These are phyloP conservation scores for Fraxinus velutina DNA, from an alignment of 305 asterid species.

Conservation along the genomic window DNA sequence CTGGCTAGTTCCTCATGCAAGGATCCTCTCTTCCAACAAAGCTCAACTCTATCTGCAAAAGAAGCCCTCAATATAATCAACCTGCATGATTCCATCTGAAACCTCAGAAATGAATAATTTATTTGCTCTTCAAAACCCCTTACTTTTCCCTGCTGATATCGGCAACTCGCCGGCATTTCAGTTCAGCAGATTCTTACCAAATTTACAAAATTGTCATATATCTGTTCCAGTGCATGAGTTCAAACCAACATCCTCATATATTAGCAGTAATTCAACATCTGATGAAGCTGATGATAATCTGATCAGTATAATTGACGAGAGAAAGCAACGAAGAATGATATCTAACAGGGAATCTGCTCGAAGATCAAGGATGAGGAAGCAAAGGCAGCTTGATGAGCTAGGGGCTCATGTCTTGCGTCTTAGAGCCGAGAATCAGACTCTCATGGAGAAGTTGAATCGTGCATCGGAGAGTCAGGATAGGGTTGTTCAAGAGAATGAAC, in stretches of 20 bases:
- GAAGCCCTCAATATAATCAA: conserved; percentile 17
- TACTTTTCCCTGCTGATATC: conserved; percentile 30
- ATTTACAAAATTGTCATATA: background rate
- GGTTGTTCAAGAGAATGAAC: conserved; percentile 41
- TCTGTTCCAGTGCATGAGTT: conserved; percentile 19
- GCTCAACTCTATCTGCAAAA: conserved; percentile 18
- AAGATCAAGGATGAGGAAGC: conserved; percentile 77
- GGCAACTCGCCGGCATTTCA: conserved; percentile 25
- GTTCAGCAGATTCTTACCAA: conserved; percentile 26
- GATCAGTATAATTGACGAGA: conserved; percentile 35
- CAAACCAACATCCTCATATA: conserved; percentile 27
- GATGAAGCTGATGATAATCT: conserved; percentile 67
- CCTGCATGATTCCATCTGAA: conserved; percentile 43
- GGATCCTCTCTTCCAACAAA: conserved; percentile 11
- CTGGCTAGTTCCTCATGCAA: conserved; percentile 31
- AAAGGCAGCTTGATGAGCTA: conserved; percentile 71
- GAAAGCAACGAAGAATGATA: conserved; percentile 66
- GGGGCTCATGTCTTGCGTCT: conserved; percentile 54
- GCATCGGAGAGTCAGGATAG: conserved; percentile 39
- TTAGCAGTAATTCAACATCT: conserved; percentile 59
- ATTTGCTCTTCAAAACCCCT: conserved; percentile 29
- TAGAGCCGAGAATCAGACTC: conserved; percentile 37
- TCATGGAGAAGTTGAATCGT: conserved; percentile 42
- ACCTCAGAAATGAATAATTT: conserved; percentile 31
- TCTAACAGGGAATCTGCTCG: conserved; percentile 84